Evolutionary conservation across 106 monocot species (phyloP).

Genomic region (Agapanthus africanus): DNA sequence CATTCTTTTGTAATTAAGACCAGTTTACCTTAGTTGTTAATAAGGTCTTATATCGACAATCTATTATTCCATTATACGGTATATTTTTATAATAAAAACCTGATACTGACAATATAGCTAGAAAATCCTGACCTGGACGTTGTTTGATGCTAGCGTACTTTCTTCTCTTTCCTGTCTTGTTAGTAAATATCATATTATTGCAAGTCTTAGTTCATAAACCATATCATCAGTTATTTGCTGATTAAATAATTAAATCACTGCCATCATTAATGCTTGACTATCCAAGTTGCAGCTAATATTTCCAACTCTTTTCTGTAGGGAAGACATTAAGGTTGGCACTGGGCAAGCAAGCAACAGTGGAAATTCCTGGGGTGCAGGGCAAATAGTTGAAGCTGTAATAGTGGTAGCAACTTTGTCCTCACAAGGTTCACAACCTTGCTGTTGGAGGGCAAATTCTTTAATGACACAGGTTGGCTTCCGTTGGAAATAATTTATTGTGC

Average conservation of each 20-base stretch:
- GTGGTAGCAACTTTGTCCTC: constrained; percentile 16
- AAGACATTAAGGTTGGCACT: constrained; percentile 37
- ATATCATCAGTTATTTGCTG: neutral
- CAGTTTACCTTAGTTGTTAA: no score
- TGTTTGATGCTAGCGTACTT: neutral
- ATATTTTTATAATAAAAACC: no score
- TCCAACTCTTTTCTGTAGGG: constrained; percentile 14
- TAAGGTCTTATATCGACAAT: no score
- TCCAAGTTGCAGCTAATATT: neutral
- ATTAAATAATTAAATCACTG: no score
- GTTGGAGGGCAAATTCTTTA: constrained; percentile 16
- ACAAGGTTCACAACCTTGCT: constrained; percentile 15
- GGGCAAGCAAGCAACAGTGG: constrained; percentile 26
- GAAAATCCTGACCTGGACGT: neutral
- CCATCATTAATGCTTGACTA: neutral
- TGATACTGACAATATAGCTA: no score
- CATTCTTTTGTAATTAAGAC: no score
- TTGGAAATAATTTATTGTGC: no score
- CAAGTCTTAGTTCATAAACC: neutral
- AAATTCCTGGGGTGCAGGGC: constrained; percentile 14
- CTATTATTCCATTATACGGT: no score
- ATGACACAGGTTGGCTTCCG: constrained; percentile 24
- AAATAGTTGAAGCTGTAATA: constrained; percentile 32
- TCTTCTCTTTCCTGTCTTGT: neutral
- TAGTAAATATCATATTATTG: neutral